Evolutionary conservation across 2,329 filamentous ascomycete genomes (phyloP).

Genomic region (Beauveria sp.): DNA sequence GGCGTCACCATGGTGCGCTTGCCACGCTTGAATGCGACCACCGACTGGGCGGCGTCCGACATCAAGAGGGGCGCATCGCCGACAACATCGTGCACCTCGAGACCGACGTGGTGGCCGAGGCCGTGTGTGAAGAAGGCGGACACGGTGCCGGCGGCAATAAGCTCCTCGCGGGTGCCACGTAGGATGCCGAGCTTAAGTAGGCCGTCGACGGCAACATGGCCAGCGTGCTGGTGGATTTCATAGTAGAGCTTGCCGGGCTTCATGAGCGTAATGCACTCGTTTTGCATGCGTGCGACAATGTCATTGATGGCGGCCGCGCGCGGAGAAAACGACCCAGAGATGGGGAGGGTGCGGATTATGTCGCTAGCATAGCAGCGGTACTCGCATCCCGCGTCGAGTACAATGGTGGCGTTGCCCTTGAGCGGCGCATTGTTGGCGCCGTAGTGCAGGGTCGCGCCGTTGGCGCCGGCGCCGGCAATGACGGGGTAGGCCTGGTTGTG

Average conservation of each 20-base stretch:
- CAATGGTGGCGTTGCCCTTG: slow-evolving; percentile 61
- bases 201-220: slow-evolving; percentile 62
- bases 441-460: slow-evolving; percentile 84
- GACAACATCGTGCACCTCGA: slow-evolving; percentile 56
- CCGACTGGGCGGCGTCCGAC: slow-evolving; percentile 14
- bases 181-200: slow-evolving; percentile 67
- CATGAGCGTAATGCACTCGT: slow-evolving; percentile 60
- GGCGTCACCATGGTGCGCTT: slow-evolving; percentile 37
- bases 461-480: slow-evolving; percentile 80
- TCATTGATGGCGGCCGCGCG: slow-evolving; percentile 69
- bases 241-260: slow-evolving; percentile 63
- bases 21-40: slow-evolving; percentile 23
- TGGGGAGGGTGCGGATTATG: slow-evolving; percentile 79
- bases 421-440: slow-evolving; percentile 69
- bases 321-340: slow-evolving; percentile 58
- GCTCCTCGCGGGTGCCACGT: slow-evolving; percentile 51
- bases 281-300: slow-evolving; percentile 76
- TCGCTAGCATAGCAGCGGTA: slow-evolving; percentile 82
- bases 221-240: slow-evolving; percentile 65
- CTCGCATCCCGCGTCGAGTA: slow-evolving; percentile 84
- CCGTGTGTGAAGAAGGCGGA: slow-evolving; percentile 61
- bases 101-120: slow-evolving; percentile 56
- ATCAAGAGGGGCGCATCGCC: slow-evolving; percentile 29
- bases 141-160: slow-evolving; percentile 44
- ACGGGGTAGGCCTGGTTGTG: slow-evolving; percentile 76